These are phyloP conservation scores for Thelephora aurantiotincta DNA, from an alignment of 768 basidiomycete species.

Conservation along the genomic window DNA sequence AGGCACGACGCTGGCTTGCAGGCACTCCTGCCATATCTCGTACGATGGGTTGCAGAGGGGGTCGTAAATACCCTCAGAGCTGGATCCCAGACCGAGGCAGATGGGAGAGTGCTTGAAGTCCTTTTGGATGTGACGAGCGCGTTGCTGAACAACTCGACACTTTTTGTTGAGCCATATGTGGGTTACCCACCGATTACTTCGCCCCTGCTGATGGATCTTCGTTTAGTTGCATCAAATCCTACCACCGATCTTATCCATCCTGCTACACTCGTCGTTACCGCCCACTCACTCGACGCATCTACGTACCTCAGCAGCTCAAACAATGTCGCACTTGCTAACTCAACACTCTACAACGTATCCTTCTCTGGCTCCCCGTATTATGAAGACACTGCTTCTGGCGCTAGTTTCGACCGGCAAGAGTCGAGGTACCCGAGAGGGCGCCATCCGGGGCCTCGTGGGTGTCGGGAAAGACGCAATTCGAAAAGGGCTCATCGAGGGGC, in stretches of 20 bases:
- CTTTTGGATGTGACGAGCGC: constrained; percentile 77
- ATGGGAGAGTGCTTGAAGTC: constrained; percentile 65
- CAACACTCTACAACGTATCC: constrained; percentile 85
- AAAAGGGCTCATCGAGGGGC: constrained; percentile 70
- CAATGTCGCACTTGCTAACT: constrained; percentile 67
- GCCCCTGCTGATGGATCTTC: neutral
- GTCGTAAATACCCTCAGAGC: constrained; percentile 48
- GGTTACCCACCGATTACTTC: constrained; percentile 17
- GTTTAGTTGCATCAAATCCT: constrained; percentile 87
- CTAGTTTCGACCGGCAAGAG: constrained; percentile 61
- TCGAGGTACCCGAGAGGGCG: constrained; percentile 77
- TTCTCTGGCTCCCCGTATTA: constrained; percentile 73
- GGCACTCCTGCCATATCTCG: constrained; percentile 83
- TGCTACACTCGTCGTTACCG: constrained; percentile 79
- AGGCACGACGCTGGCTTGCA: constrained; percentile 84
- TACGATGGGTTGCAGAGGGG: constrained; percentile 89
- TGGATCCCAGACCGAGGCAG: constrained; percentile 37
- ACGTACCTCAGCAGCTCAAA: constrained; percentile 71
- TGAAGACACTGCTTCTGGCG: constrained; percentile 86
- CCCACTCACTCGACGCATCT: constrained; percentile 54
- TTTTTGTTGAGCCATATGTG: constrained; percentile 96
- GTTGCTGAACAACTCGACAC: constrained; percentile 69
- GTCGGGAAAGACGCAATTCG: constrained; percentile 77
- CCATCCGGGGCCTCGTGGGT: constrained; percentile 74
- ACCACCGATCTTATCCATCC: constrained; percentile 81